Percentiles rank a stretch among this genome's conserved stretches.
These are phyloP conservation scores for Crotalaria pallida DNA, from an alignment of 306 rosid species.

Conservation along the genomic window DNA sequence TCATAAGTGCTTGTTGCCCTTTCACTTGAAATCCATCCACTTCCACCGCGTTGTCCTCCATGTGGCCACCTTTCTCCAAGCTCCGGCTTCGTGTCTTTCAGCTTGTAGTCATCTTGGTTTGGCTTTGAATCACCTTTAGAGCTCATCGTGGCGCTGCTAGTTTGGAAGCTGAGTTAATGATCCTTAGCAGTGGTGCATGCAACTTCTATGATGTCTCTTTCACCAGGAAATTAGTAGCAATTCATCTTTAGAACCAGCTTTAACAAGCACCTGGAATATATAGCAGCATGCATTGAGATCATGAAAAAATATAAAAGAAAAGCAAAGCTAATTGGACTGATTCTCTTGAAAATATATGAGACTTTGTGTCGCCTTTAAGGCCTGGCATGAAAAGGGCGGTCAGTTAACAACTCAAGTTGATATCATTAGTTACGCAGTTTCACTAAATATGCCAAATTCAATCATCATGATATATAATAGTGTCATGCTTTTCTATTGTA, in stretches of 20 bases:
- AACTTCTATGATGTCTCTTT: too few species aligned
- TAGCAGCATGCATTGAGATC: too few species aligned
- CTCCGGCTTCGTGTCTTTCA: slow-evolving; percentile 73
- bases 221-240: too few species aligned
- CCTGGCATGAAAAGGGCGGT: too few species aligned
- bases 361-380: neutral
- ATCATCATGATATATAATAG: neutral
- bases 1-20: slow-evolving; percentile 82
- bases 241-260: too few species aligned
- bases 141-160: too few species aligned
- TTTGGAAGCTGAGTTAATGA: too few species aligned
- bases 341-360: too few species aligned
- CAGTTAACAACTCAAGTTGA: too few species aligned
- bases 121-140: slow-evolving; percentile 29
- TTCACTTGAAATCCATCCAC: slow-evolving; percentile 72
- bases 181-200: too few species aligned
- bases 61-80: slow-evolving; percentile 89
- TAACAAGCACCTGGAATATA: slow-evolving; percentile 8
- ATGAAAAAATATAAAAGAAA: too few species aligned
- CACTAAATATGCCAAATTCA: neutral
- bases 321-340: too few species aligned
- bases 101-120: slow-evolving; percentile 55
- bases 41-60: slow-evolving; percentile 70
- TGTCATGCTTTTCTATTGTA: neutral
- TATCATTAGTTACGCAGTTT: neutral